Evolutionary conservation across 2,329 filamentous ascomycete genomes (phyloP).

Genomic region (Xylariaceae sp.): DNA sequence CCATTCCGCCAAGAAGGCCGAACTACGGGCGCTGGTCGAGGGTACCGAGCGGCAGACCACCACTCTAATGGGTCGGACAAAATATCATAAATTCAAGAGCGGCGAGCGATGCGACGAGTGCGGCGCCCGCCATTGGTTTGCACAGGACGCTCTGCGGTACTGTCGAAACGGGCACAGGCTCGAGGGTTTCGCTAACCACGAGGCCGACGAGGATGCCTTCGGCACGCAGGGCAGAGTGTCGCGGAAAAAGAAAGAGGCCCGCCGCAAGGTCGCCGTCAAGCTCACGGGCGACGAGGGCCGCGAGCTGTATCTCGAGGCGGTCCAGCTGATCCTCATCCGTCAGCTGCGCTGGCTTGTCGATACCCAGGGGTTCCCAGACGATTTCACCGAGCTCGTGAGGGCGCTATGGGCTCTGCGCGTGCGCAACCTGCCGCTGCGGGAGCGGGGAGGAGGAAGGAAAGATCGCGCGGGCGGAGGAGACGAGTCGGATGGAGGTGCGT

Average conservation of each 20-base stretch:
- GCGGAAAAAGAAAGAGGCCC: constrained; percentile 64
- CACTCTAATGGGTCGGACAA: constrained; percentile 49
- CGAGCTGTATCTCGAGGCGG: constrained; percentile 80
- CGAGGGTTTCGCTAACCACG: constrained; percentile 67
- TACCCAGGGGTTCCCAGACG: constrained; percentile 68
- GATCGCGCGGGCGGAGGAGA: constrained; percentile 1
- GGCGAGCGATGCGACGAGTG: constrained; percentile 68
- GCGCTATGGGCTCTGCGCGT: constrained; percentile 84
- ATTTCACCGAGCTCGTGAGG: constrained; percentile 79
- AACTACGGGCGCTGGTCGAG: not conserved
- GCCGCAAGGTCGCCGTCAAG: constrained; percentile 60
- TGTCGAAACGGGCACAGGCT: constrained; percentile 83
- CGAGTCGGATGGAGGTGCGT: constrained; percentile 14
- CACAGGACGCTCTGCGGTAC: constrained; percentile 78
- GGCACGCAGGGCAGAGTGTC: constrained; percentile 62
- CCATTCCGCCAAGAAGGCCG: not conserved
- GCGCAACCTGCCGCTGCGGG: constrained; percentile 60
- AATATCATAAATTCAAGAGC: constrained; percentile 58
- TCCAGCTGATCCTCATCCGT: constrained; percentile 84
- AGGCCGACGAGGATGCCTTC: constrained; percentile 70
- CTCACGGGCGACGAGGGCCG: constrained; percentile 72
- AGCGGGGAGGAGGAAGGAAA: constrained; percentile 37
- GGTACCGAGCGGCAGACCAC: not conserved
- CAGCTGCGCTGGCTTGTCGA: constrained; percentile 78
- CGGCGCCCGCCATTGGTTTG: constrained; percentile 73